phyloP scores from a whole-genome alignment of 2,329 filamentous ascomycete species.

The Cercospora canescens region DNA sequence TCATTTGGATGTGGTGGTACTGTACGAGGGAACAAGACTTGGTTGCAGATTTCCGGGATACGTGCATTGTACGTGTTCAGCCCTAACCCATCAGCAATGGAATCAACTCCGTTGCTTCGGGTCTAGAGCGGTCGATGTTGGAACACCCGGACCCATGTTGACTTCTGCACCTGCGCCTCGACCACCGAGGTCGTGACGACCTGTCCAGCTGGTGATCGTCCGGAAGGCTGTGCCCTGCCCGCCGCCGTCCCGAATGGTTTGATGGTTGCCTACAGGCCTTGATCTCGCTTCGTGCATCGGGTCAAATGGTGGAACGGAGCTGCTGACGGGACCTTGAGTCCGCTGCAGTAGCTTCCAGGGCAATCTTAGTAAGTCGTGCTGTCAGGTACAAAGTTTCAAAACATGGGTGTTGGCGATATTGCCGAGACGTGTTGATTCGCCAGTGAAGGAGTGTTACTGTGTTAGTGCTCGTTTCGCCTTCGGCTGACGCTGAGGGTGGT shows the following conservation, averaged over 20 bases:
- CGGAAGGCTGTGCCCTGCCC: neutral
- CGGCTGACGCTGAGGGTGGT: neutral
- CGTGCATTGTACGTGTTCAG: neutral
- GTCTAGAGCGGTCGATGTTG: neutral
- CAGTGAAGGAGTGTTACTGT: neutral
- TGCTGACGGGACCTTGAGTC: neutral
- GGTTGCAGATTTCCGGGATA: neutral
- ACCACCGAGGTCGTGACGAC: neutral
- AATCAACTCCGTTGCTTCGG: neutral
- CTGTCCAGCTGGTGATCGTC: neutral
- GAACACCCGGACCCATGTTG: neutral
- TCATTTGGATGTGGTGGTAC: neutral
- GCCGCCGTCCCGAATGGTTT: neutral
- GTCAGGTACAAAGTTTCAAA: neutral
- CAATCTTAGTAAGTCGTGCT: neutral
- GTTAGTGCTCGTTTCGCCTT: neutral
- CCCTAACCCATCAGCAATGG: neutral
- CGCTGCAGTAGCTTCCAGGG: neutral
- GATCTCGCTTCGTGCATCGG: neutral
- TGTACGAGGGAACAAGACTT: neutral
- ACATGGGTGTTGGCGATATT: neutral
- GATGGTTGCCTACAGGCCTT: neutral
- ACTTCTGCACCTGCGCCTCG: neutral
- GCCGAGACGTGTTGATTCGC: neutral
- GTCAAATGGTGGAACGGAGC: neutral